Conservation (phyloP, 345 rosid genomes). For the Pistacia integerrima region DNA sequence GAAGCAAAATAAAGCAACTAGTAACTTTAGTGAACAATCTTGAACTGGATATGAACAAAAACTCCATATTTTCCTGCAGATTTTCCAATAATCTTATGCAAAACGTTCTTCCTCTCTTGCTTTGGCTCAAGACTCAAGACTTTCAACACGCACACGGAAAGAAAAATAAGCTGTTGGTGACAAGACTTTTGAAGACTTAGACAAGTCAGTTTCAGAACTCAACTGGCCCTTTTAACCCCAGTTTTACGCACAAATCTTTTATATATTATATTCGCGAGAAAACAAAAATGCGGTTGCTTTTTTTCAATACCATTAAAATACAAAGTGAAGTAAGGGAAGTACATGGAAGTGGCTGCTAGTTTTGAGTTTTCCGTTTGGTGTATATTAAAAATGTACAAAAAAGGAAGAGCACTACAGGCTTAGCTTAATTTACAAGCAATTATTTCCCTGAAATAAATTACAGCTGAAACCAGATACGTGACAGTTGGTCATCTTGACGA, state of each 20-base stretch:
- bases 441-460: background rate
- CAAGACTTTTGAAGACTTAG: conserved; percentile 3
- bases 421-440: background rate
- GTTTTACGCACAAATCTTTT: conserved; percentile 10
- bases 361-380: background rate
- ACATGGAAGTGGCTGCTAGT: background rate
- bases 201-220: conserved; percentile 1
- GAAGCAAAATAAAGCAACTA: conserved; percentile 28
- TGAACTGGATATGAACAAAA: conserved; percentile 26
- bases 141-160: background rate
- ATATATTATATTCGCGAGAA: background rate
- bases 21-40: conserved; percentile 29
- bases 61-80: conserved; percentile 37
- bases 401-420: background rate
- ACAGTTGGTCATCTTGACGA: conserved; percentile 20
- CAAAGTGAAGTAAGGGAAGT: background rate
- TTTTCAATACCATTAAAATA: background rate
- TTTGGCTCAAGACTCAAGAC: background rate
- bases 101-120: conserved; percentile 8
- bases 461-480: conserved; percentile 7
- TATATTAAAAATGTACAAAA: background rate
- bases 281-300: background rate
- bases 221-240: conserved; percentile 25
- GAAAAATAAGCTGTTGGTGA: conserved; percentile 15
- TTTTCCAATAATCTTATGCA: conserved; percentile 15